A percentile compares a stretch with the other conserved stretches of the same genome.
These are phyloP conservation scores for Microcyclosporella mali DNA, from an alignment of 2,329 filamentous ascomycete genomes.

Conservation along the genomic window DNA sequence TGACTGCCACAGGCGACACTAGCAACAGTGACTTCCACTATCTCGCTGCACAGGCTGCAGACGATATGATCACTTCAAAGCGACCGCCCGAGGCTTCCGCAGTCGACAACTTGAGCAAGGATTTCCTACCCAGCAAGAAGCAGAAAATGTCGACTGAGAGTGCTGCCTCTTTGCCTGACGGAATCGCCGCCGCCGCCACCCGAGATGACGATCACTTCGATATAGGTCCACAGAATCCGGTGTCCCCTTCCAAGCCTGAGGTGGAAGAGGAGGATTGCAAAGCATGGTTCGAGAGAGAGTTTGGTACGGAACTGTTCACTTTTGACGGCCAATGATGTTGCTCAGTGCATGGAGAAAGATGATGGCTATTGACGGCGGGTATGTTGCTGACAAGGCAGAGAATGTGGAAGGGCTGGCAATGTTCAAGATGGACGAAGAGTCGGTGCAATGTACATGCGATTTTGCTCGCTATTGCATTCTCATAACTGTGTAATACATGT, in stretches of 20 bases:
- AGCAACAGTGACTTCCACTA: slow-evolving; percentile 3
- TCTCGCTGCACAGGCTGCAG: no score
- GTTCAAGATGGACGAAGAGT: no score
- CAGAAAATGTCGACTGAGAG: slow-evolving; percentile 2
- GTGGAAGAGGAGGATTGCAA: slow-evolving; percentile 4
- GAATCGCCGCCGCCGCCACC: background rate
- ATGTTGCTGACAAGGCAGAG: no score
- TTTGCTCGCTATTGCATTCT: no score
- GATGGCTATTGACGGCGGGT: no score
- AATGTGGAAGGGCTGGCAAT: no score
- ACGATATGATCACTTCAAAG: background rate
- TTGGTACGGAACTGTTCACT: slow-evolving; percentile 24
- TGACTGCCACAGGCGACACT: slow-evolving; percentile 9
- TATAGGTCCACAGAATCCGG: background rate
- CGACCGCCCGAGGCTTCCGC: background rate
- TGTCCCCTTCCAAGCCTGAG: background rate
- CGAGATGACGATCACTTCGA: background rate
- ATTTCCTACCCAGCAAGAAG: slow-evolving; percentile 4
- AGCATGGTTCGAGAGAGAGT: slow-evolving; percentile 25
- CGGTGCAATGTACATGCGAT: no score
- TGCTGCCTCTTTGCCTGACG: background rate
- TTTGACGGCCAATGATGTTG: slow-evolving; percentile 15
- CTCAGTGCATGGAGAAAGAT: background rate
- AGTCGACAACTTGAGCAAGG: slow-evolving; percentile 2
- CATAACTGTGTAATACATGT: no score